A percentile compares a stretch with the other conserved stretches of the same genome.
These are phyloP conservation scores for Ajuga reptans DNA, from an alignment of 305 asterid species.

Conservation along the genomic window DNA sequence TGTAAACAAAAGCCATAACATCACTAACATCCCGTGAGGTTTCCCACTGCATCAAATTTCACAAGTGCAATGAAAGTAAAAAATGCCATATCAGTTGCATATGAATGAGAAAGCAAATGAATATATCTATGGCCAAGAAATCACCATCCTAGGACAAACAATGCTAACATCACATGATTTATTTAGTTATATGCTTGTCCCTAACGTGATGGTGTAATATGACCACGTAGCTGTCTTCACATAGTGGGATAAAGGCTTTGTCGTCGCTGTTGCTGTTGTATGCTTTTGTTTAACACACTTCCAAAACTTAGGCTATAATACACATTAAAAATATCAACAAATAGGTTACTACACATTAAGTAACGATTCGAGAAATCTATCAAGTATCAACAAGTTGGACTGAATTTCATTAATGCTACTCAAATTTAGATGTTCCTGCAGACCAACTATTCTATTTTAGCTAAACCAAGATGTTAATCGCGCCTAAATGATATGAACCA, in stretches of 20 bases:
- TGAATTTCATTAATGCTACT: neutral
- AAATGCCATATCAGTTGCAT: neutral
- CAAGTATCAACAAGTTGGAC: neutral
- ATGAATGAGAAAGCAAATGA: neutral
- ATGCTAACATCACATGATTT: neutral
- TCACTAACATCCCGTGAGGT: neutral
- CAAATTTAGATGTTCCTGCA: neutral
- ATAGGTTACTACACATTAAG: neutral
- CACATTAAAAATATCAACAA: neutral
- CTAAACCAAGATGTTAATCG: neutral
- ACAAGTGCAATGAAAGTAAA: conserved; percentile 3
- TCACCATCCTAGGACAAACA: neutral
- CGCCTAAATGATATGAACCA: conserved; percentile 2
- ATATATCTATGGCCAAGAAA: neutral
- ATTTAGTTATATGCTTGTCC: neutral
- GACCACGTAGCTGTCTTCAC: neutral
- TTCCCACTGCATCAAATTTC: conserved; percentile 5
- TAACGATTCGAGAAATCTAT: neutral
- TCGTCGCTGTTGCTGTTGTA: neutral
- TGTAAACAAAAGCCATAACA: neutral
- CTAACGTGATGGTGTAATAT: neutral
- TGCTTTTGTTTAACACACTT: neutral
- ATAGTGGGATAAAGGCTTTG: neutral
- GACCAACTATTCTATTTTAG: neutral
- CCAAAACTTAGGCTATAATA: neutral